Evolutionary conservation across 257 asterid genomes (phyloP).

Genomic region (Ocimum tenuiflorum): DNA sequence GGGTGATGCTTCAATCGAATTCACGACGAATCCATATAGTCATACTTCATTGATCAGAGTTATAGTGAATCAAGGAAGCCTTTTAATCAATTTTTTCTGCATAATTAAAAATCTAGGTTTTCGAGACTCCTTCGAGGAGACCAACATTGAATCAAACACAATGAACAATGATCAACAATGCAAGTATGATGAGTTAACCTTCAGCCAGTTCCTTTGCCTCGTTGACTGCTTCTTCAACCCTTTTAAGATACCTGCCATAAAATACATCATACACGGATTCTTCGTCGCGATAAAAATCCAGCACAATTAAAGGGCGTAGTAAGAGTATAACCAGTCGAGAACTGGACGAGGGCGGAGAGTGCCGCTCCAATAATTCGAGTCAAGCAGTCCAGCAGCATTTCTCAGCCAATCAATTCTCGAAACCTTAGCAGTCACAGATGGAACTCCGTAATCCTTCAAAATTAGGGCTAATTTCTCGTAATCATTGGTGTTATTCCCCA

Average conservation of each 20-base stretch:
- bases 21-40: too few relatives aligned
- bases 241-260: constrained; percentile 58
- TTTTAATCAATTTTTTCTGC: too few relatives aligned
- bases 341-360: constrained; percentile 87
- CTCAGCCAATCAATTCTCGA: constrained; percentile 92
- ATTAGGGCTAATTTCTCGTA: constrained; percentile 58
- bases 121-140: neutral
- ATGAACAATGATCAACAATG: neutral
- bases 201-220: constrained; percentile 71
- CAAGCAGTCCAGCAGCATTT: constrained; percentile 87
- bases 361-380: constrained; percentile 83
- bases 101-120: too few relatives aligned
- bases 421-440: constrained; percentile 62
- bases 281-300: neutral
- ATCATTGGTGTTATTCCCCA: constrained; percentile 80
- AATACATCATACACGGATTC: neutral
- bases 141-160: neutral
- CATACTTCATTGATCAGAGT: too few relatives aligned
- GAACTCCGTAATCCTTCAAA: constrained; percentile 62
- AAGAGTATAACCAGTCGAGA: constrained; percentile 59
- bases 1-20: too few relatives aligned
- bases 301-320: neutral
- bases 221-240: constrained; percentile 63
- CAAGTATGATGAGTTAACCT: constrained; percentile 32
- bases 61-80: too few relatives aligned